Conservation (phyloP, 129 eudicot species). For the Flaveria bidentis region DNA sequence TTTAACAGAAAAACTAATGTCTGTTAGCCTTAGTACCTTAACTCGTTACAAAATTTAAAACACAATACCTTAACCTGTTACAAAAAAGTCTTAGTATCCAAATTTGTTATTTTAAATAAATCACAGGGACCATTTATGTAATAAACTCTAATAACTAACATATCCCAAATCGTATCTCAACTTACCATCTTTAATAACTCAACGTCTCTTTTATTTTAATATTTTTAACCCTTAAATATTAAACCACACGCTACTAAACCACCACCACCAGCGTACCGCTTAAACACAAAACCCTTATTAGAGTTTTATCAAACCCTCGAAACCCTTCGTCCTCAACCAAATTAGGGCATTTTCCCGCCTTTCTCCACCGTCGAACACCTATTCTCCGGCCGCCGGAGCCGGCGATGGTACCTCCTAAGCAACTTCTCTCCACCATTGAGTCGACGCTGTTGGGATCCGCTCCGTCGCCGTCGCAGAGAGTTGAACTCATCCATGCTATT, state of each 20-base stretch:
- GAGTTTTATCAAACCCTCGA: neutral
- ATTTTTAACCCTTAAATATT: too few species aligned
- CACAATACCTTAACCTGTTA: too few species aligned
- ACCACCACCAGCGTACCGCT: neutral
- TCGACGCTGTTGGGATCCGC: slow-evolving; percentile 59
- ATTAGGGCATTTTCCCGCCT: slow-evolving; percentile 44
- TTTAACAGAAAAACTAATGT: too few species aligned
- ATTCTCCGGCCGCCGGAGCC: slow-evolving; percentile 22
- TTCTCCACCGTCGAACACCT: neutral
- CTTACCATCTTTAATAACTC: too few species aligned
- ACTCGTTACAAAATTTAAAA: too few species aligned
- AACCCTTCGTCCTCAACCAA: slow-evolving; percentile 17
- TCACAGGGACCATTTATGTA: too few species aligned
- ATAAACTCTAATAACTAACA: too few species aligned
- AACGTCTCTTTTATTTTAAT: too few species aligned
- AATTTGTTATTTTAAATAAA: too few species aligned
- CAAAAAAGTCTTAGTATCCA: too few species aligned
- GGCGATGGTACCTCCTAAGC: slow-evolving; percentile 79
- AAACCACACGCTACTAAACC: slow-evolving; percentile 19
- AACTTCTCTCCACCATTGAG: slow-evolving; percentile 64
- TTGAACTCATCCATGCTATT: slow-evolving; percentile 80
- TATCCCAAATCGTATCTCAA: too few species aligned
- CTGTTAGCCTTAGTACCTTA: too few species aligned
- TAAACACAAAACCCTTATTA: slow-evolving; percentile 5
- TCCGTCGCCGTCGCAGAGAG: slow-evolving; percentile 68